Conservation (phyloP, 2,329 filamentous ascomycete genomes). For the Phialocephala sp. region DNA sequence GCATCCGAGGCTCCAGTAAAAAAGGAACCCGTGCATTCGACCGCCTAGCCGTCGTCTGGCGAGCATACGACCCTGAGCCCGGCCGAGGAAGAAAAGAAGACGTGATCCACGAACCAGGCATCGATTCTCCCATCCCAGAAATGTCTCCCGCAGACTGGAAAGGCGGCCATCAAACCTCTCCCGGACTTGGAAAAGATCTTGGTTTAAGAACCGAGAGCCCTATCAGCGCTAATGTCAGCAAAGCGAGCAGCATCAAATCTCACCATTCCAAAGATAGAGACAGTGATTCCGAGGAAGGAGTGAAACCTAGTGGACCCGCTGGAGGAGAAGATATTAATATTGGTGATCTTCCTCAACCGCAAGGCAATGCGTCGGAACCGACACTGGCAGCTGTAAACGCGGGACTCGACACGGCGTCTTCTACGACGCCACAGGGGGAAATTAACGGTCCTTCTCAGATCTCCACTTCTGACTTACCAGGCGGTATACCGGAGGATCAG, state of each 20-base stretch:
- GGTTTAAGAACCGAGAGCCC: constrained; percentile 71
- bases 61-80: constrained; percentile 46
- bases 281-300: constrained; percentile 34
- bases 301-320: constrained; percentile 35
- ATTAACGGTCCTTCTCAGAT: constrained; percentile 17
- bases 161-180: constrained; percentile 56
- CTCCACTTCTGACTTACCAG: constrained; percentile 45
- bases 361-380: constrained; percentile 30
- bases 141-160: constrained; percentile 74
- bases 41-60: constrained; percentile 85
- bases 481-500: constrained; percentile 47
- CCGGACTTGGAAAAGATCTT: constrained; percentile 64
- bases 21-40: constrained; percentile 87
- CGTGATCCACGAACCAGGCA: constrained; percentile 68
- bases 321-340: constrained; percentile 39
- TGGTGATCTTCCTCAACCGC: constrained; percentile 34
- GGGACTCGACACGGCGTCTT: constrained; percentile 39
- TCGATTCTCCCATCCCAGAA: constrained; percentile 73
- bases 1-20: constrained; percentile 85
- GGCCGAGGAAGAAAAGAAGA: constrained; percentile 39
- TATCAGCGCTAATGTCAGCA: constrained; percentile 70
- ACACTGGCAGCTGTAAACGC: constrained; percentile 32
- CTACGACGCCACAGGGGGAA: constrained; percentile 35
- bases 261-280: constrained; percentile 29
- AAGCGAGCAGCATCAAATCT: constrained; percentile 71